phyloP scores from a whole-genome alignment of 2,329 filamentous ascomycete genomes.

The Penicillium sp. region DNA sequence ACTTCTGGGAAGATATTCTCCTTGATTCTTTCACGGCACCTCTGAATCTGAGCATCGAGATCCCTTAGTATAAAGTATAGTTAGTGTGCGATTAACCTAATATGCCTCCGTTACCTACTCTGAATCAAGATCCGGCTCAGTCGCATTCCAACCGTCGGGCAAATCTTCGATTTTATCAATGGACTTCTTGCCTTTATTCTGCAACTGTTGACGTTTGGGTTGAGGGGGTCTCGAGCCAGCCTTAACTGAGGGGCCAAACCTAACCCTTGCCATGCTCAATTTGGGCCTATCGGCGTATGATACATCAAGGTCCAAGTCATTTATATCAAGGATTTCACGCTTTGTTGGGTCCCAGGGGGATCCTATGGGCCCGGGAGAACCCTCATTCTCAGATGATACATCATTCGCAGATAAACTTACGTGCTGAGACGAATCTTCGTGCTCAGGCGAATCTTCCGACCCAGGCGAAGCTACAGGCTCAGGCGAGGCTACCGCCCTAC shows the following conservation, averaged over 20 bases:
- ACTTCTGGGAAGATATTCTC: constrained; percentile 1
- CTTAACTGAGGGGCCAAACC: background rate
- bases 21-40: constrained; percentile 2
- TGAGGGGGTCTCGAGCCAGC: background rate
- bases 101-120: background rate
- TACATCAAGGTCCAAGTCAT: background rate
- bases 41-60: background rate
- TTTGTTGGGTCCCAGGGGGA: background rate
- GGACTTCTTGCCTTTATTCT: background rate
- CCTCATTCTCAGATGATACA: background rate
- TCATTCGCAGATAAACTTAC: too few species aligned
- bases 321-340: background rate
- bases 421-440: background rate
- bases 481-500: background rate
- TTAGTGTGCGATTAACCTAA: background rate
- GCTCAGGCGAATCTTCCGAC: background rate
- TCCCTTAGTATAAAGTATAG: background rate
- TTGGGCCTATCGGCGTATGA: background rate
- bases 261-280: background rate
- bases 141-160: background rate
- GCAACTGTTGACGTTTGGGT: background rate
- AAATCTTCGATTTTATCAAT: background rate
- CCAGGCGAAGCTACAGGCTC: background rate
- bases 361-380: background rate
- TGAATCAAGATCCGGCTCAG: constrained; percentile 5